These are phyloP conservation scores for Beauveria scarabaeidicola DNA, from an alignment of 2,329 filamentous ascomycete genomes.

Conservation along the genomic window DNA sequence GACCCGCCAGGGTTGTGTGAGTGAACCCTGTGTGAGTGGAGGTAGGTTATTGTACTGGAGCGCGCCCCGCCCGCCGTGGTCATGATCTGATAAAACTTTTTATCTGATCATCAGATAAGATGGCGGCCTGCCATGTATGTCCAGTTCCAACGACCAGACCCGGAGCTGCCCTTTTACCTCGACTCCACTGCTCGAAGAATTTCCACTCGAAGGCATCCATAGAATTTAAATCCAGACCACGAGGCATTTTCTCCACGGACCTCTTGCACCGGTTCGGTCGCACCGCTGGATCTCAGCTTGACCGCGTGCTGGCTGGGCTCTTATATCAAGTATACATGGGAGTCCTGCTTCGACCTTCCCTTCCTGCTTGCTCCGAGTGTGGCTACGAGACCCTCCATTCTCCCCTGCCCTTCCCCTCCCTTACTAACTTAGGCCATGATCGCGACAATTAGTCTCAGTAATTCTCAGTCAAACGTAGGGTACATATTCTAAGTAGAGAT, in stretches of 20 bases:
- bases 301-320: background rate
- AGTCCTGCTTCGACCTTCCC: background rate
- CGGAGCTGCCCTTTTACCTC: background rate
- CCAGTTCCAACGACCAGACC: background rate
- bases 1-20: background rate
- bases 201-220: background rate
- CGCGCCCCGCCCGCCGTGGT: background rate
- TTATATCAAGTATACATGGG: background rate
- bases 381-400: background rate
- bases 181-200: background rate
- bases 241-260: background rate
- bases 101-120: slow-evolving; percentile 19
- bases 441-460: too few species aligned
- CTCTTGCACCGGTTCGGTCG: background rate
- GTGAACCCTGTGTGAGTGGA: slow-evolving; percentile 5
- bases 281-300: background rate
- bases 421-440: too few species aligned
- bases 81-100: slow-evolving; percentile 14
- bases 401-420: background rate
- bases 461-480: too few species aligned
- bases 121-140: slow-evolving; percentile 1
- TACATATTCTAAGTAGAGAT: too few species aligned
- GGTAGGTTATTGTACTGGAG: background rate
- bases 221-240: background rate
- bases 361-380: slow-evolving; percentile 4